Evolutionary conservation across 2,329 filamentous ascomycete species (phyloP).

Genomic region (Claviceps purpurea): DNA sequence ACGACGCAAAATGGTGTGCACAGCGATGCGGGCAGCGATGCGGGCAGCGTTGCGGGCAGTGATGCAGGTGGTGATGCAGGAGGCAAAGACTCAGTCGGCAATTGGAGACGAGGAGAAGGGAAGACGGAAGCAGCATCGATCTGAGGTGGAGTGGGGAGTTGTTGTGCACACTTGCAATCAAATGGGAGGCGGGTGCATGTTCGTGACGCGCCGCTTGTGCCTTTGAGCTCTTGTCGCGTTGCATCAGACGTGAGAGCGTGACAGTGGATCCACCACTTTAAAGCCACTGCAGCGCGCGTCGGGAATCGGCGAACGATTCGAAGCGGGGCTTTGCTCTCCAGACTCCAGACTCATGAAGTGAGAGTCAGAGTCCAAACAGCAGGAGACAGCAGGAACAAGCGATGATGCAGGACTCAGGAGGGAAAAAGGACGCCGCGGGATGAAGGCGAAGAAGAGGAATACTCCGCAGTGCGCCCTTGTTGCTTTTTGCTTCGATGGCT

Average conservation of each 20-base stretch:
- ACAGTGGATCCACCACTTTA: slow-evolving; percentile 6
- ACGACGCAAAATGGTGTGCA: background rate
- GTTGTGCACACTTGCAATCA: slow-evolving; percentile 11
- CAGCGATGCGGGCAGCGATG: background rate
- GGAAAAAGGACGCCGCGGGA: background rate
- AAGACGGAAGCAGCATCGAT: background rate
- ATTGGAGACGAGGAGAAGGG: background rate
- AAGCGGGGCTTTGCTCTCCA: background rate
- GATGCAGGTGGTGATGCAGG: background rate
- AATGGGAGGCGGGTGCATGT: slow-evolving; percentile 25
- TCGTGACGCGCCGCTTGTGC: slow-evolving; percentile 19
- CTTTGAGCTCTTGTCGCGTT: slow-evolving; percentile 4
- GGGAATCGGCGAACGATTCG: background rate
- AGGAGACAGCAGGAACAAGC: background rate
- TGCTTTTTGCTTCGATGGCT: no score
- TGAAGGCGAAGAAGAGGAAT: background rate
- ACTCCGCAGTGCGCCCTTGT: no score
- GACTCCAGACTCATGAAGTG: no score
- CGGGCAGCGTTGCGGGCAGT: no score
- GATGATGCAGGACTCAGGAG: background rate
- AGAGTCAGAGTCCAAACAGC: background rate
- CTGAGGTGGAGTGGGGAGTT: slow-evolving; percentile 1
- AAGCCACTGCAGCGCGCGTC: background rate
- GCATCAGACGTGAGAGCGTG: slow-evolving; percentile 1
- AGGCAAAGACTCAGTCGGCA: background rate